Evolutionary conservation across 805 yeast species (phyloP).

Genomic region (Candida hispaniensis): DNA sequence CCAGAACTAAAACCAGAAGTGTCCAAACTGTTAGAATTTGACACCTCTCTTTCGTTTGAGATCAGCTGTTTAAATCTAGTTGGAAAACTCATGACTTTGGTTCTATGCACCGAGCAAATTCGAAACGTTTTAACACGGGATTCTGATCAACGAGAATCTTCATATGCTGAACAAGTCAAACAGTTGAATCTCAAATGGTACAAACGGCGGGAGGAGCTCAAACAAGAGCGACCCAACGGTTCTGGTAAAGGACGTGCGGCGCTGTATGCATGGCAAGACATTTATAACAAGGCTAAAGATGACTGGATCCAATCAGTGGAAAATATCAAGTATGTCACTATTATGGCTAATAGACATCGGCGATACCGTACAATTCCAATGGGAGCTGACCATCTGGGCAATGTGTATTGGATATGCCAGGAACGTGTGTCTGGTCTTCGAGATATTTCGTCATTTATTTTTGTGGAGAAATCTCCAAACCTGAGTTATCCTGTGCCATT

Average conservation of each 20-base stretch:
- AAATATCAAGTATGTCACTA: slow-evolving; percentile 7
- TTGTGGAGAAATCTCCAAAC: slow-evolving; percentile 6
- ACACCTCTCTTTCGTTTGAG: slow-evolving; percentile 8
- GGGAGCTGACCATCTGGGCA: slow-evolving; percentile 13
- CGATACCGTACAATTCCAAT: slow-evolving; percentile 11
- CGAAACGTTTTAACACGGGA: slow-evolving; percentile 10
- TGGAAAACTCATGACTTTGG: slow-evolving; percentile 7
- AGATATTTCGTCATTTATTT: slow-evolving; percentile 7
- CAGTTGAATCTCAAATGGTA: slow-evolving; percentile 14
- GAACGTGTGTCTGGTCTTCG: slow-evolving; percentile 9
- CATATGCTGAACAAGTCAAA: slow-evolving; percentile 12
- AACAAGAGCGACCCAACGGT: slow-evolving; percentile 13
- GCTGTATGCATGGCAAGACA: slow-evolving; percentile 8
- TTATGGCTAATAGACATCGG: slow-evolving; percentile 10
- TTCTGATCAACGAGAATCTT: slow-evolving; percentile 10
- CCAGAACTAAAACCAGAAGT: no score
- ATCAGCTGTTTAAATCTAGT: slow-evolving; percentile 11
- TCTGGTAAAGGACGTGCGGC: slow-evolving; percentile 14
- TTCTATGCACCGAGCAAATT: slow-evolving; percentile 10
- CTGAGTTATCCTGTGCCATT: slow-evolving; percentile 7
- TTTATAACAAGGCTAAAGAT: slow-evolving; percentile 7
- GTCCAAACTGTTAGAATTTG: slow-evolving; percentile 8
- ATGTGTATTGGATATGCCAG: slow-evolving; percentile 14
- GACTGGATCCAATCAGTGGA: slow-evolving; percentile 11
- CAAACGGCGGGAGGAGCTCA: slow-evolving; percentile 15